phyloP scores from a whole-genome alignment of 495 filamentous ascomycete genomes.

The Aspergillus haitiensis region DNA sequence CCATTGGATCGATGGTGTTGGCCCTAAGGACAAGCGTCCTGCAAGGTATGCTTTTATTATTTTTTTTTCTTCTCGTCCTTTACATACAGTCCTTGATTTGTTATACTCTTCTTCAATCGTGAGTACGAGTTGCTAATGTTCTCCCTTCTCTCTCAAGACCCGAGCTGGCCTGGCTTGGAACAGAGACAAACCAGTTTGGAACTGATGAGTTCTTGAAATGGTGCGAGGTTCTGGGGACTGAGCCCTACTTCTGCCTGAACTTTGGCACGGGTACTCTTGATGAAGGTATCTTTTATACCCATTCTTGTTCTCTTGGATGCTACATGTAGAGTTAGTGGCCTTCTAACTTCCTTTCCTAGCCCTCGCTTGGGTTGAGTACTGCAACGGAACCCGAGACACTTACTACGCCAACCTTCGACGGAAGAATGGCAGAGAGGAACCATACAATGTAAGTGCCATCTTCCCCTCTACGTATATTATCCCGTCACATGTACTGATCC shows the following conservation, averaged over 20 bases:
- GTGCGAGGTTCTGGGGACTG: constrained; percentile 65
- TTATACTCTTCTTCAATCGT: too few relatives aligned
- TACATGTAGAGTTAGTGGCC: not conserved
- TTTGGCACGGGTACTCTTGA: constrained; percentile 73
- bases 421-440: constrained; percentile 67
- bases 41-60: constrained; percentile 35
- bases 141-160: constrained; percentile 41
- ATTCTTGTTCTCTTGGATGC: not conserved
- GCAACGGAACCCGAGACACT: constrained; percentile 69
- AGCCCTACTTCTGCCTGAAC: constrained; percentile 76
- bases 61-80: not conserved
- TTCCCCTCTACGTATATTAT: not conserved
- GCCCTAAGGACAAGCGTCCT: constrained; percentile 65
- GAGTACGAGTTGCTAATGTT: too few relatives aligned
- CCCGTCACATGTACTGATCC: too few relatives aligned
- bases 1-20: constrained; percentile 78
- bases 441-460: constrained; percentile 59
- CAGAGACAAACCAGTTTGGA: constrained; percentile 74
- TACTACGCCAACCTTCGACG: constrained; percentile 76
- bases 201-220: constrained; percentile 84
- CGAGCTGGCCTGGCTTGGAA: constrained; percentile 73
- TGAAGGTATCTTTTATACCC: constrained; percentile 49
- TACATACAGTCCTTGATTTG: not conserved
- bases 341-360: constrained; percentile 33
- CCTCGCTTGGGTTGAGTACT: constrained; percentile 79